phyloP scores from a whole-genome alignment of 2,329 filamentous ascomycete genomes.

The Aspergillus hortae region DNA sequence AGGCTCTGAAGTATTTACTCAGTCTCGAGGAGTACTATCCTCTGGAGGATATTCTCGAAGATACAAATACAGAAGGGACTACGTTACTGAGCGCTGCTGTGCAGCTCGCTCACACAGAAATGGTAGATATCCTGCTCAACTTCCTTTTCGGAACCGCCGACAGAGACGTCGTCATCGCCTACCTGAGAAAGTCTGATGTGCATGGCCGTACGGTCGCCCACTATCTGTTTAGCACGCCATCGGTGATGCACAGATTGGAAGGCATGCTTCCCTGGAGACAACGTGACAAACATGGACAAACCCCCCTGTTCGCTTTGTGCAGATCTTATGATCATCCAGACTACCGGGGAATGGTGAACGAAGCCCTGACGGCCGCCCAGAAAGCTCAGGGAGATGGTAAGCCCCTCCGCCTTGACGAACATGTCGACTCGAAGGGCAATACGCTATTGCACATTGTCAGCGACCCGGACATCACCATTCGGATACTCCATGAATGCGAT shows the following conservation, averaged over 20 bases:
- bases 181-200: constrained; percentile 72
- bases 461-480: constrained; percentile 70
- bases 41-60: constrained; percentile 66
- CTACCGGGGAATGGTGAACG: constrained; percentile 83
- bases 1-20: constrained; percentile 75
- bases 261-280: constrained; percentile 80
- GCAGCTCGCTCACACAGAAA: constrained; percentile 71
- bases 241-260: constrained; percentile 73
- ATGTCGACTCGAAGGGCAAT: constrained; percentile 89
- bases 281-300: constrained; percentile 94
- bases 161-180: constrained; percentile 57
- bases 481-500: constrained; percentile 78
- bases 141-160: constrained; percentile 61
- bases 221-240: constrained; percentile 89
- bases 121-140: constrained; percentile 72
- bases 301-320: constrained; percentile 92
- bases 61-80: constrained; percentile 84
- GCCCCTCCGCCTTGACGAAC: constrained; percentile 85
- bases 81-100: constrained; percentile 87
- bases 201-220: constrained; percentile 90
- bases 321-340: constrained; percentile 90
- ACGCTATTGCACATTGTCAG: constrained; percentile 95
- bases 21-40: constrained; percentile 74
- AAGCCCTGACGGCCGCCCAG: constrained; percentile 71
- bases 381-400: constrained; percentile 70